Base-by-base conservation (phyloP, 805 yeast species). In the Isabelozyma heimii region DNA sequence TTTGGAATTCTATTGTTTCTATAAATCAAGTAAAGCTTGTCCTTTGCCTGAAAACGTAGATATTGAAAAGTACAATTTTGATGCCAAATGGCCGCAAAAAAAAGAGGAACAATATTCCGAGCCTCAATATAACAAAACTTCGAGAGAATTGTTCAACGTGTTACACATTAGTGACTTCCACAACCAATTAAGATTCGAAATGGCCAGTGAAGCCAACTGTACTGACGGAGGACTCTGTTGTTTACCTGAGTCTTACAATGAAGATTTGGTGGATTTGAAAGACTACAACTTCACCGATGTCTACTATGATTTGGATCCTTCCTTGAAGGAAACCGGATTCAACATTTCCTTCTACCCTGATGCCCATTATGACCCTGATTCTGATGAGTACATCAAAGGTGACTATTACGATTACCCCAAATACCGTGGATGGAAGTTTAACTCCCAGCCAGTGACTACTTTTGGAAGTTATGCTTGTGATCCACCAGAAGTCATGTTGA, bases 161-260 rank as follows among this genome's bases (percentile, higher is more conserved):
- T 68, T 85, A 51, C 91, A 85, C 55, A 57, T 85, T 30, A 77
- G 85, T 15, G 91, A 85, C 59, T 81, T 85, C 64, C 90, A 85
- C 62, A 64, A 83, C 43, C 81, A 84, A 59, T 62, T 79, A 47
- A 79, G 80, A 52, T 82, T 79, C 61, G 62, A 70, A 17, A 66
- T 79, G 10, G 86, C 85, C 30, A 62, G 78, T 4, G 87, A 82
- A 61, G 79, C 78, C n/a, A 81, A 82, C 57, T 81, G 86, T 62
- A 64, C 80, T 63, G 49, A 69, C 52, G 16, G 7, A 14, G 53
- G 70, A 62, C 73, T 83, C 77, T 85, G 91, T 62, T 85, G 91
- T 62, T 73, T 82, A 24, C 77, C 82, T 0, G 79, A 76, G 47
- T 70, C 79, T 4, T 61, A 57, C 42, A 80, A 79, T 55, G 37